Base-by-base conservation (phyloP, 164 flowering plant genomes). In the Magnolia officinalis region DNA sequence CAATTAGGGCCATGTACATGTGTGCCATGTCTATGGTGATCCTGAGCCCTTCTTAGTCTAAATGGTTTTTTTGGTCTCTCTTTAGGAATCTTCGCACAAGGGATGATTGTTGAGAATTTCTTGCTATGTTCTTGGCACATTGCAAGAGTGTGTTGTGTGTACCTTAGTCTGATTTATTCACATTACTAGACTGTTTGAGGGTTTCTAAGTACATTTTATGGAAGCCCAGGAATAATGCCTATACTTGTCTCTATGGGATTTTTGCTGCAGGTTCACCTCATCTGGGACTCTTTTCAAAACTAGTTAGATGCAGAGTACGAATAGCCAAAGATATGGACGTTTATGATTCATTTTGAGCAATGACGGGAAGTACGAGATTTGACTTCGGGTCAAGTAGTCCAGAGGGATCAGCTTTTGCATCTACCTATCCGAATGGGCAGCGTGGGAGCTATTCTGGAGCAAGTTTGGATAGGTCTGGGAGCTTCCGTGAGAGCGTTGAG, bases 401-500 rank as follows among this genome's bases (percentile, higher is more conserved):
- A 1, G 96, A 92, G 70, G 90, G 91, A 5, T 72, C 84, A 14
- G 80, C 84, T 49, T 85, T 87, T 80, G 21, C 81, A 14, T 89
- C 87, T 49, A 83, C 80, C 80, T 92, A 89, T 83, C 73, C 85
- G 31, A 89, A 83, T 88, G 95, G 88, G 75, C 91, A 85, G 78
- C 86, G 90, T 64, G 87, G 88, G 18, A 85, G 51, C 80, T 84
- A 84, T 78, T 26, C 83, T 1, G 82, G 83, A 65, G 79, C 86
- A 65, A 80, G 70, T 81, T 82, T 95, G 83, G 97, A 88, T 73
- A 90, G 94, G 86, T 88, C 94, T 49, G 89, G 90, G 68, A 91
- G 95, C 86, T 90, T 90, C 72, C 83, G 97, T n/a, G 94, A 91
- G 74, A 83, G 85, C 63, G 76, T 79, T 70, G 95, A 92, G 50